Evolutionary conservation across 441 rosid species (phyloP), one percentile per base, ranked within the genome.

Genomic region (Gossypium trilobum): DNA sequence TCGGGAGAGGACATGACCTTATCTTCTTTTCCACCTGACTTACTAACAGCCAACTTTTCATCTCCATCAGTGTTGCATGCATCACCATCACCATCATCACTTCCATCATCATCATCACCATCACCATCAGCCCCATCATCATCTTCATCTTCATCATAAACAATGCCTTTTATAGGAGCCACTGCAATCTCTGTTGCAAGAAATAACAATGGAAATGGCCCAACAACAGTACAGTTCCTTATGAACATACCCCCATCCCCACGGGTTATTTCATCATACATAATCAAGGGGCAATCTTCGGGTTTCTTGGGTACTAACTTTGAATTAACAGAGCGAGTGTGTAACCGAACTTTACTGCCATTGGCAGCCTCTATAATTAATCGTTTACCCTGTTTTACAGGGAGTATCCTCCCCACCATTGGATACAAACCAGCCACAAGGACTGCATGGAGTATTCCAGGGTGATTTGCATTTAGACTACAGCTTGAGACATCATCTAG

Each of bases 361-460:
- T 66, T 79, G 31, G 90, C 86, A 76, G 96, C 88, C 85, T 93
- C 96, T 59, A 91, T 85, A 61, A 71, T 9, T 29, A 74, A 68
- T 59, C 89, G 88, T 68, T 78, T 82, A 56, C 87, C 87, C 77
- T 82, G 82, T 74, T 72, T 82, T 55, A 64, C 68, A 29, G 88
- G 82, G 5, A 86, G 85, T 76, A 90, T 76, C 77, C 88, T 86
- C 76, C 95, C 98, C 33, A 90, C 86, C 90, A 82, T 86, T 46
- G 98, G 98, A 81, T 95, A 95, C 82, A 91, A 77, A 76, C 97
- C 97, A 67, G 96, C 95, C 70, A 89, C 88, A 74, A 95, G 87
- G 52, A 95, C 93, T 7, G 97, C 89, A 70, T 85, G 90, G 71
- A 95, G 76, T 59, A 92, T 88, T 42, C 98, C 99, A 0, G 91